Evolutionary conservation across 2,329 filamentous ascomycete species (phyloP).

Genomic region (Fusarium pseudograminearum): DNA sequence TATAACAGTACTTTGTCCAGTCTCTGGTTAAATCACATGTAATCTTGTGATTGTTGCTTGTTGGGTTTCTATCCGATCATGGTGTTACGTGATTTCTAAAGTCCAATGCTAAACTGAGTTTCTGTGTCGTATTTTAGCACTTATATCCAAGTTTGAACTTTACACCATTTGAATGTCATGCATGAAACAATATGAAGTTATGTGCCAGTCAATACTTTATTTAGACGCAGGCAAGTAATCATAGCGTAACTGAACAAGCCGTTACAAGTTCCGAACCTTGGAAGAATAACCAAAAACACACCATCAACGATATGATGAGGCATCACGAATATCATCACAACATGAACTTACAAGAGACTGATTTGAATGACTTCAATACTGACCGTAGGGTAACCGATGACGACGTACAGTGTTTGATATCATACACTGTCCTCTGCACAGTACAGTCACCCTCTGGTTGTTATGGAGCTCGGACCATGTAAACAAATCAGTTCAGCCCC

Average conservation of each 20-base stretch:
- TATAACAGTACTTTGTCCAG: background rate
- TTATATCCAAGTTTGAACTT: background rate
- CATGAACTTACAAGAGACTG: background rate
- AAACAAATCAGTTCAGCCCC: slow-evolving; percentile 47
- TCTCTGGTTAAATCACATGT: background rate
- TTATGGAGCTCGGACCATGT: slow-evolving; percentile 48
- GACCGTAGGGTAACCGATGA: slow-evolving; percentile 8
- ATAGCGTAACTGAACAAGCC: background rate
- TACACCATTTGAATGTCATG: background rate
- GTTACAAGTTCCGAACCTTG: background rate
- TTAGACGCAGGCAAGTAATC: too few relatives aligned
- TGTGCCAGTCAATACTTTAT: background rate
- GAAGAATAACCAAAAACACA: background rate
- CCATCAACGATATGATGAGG: background rate
- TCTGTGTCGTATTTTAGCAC: background rate
- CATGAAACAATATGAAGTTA: background rate
- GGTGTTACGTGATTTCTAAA: too few relatives aligned
- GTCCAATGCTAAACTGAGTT: background rate
- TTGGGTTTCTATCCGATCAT: too few relatives aligned
- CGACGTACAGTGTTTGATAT: background rate
- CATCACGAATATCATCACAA: background rate
- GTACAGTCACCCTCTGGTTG: slow-evolving; percentile 35
- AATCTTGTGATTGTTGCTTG: background rate
- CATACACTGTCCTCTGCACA: background rate
- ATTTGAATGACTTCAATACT: background rate